Evolutionary conservation across 257 asterid species (phyloP), one percentile per base, ranked within the genome.

Genomic region (Cinchona pubescens): DNA sequence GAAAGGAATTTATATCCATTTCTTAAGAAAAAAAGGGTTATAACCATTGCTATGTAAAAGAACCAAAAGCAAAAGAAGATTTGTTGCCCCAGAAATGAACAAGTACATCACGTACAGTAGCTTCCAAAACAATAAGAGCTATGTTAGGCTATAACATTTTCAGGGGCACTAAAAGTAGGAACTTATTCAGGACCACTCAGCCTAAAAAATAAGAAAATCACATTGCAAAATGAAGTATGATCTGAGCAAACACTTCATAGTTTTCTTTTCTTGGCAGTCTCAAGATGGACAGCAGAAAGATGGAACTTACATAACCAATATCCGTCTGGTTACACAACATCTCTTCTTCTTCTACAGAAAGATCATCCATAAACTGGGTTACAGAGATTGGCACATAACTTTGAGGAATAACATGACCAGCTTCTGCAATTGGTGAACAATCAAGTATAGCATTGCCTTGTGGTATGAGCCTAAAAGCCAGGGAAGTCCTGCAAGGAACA

Each of bases 381-480:
- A 89, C 97, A 77, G 99, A 88, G 82, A 94, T 81, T 68, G 98
- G 96, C 79, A 84, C 86, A 70, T 84, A 94, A 86, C 91, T 87
- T 67, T 92, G 98, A 67, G 99, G 96, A 79, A 92, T 88, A 76
- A 83, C 90, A 79, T 94, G 97, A 76, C 99, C 99, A 83, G 97
- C 99, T 75, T 91, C 90, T 46, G 96, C 88, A 82, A 94, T 81
- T 3, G 92, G 92, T 74, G 91, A 80, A 81, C 97, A 94, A 80
- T 94, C 99, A 82, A 94, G 80, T 76, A 94, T 74, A 43, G 99
- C 99, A 81, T 87, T 94, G 89, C 94, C 84, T 79, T 89, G 99
- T 64, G 99, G 99, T 92, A 90, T 88, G 81, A 94, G 97, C 90
- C 88, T 86, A 84, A 90, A 94, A 62, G 89, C 94, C 82, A 94